A percentile compares a stretch with the other conserved stretches of the same genome.
Evolutionary conservation across 768 basidiomycete species (phyloP).

Genomic region (Leccinum subtestaceum): DNA sequence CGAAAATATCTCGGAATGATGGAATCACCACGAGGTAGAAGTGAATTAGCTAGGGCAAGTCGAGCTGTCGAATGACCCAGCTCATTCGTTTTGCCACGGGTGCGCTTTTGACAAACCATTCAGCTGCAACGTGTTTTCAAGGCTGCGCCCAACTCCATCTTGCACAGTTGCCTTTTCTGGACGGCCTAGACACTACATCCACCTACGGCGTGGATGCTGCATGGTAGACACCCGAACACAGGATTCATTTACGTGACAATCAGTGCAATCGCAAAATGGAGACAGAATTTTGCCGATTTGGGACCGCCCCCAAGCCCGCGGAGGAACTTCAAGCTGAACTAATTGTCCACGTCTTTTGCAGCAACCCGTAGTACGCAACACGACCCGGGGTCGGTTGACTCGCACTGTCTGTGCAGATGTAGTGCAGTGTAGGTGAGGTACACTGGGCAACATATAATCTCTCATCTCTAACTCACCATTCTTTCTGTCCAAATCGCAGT

Average conservation of each 20-base stretch:
- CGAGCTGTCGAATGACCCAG: constrained; percentile 7
- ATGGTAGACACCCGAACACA: constrained; percentile 19
- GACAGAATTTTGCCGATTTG: constrained; percentile 12
- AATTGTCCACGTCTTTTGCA: constrained; percentile 20
- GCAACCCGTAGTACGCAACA: constrained; percentile 11
- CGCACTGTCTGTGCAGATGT: constrained; percentile 13
- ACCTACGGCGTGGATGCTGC: constrained; percentile 21
- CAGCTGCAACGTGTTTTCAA: constrained; percentile 24
- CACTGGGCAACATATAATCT: constrained; percentile 22
- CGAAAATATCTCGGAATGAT: constrained; percentile 16
- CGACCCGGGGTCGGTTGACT: constrained; percentile 2
- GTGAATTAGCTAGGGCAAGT: constrained; percentile 2
- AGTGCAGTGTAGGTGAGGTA: constrained; percentile 26
- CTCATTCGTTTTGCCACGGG: constrained; percentile 10
- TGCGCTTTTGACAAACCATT: constrained; percentile 11
- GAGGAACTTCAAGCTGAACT: constrained; percentile 15
- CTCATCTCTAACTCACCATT: neutral
- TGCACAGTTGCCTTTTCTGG: constrained; percentile 28
- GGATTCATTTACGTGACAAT: constrained; percentile 7
- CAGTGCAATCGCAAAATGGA: constrained; percentile 5
- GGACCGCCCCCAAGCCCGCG: constrained; percentile 8
- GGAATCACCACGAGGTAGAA: constrained; percentile 21
- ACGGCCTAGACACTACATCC: constrained; percentile 7
- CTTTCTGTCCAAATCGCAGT: neutral
- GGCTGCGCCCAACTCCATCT: constrained; percentile 20